Evolutionary conservation across 441 rosid genomes (phyloP).

Genomic region (Iberis amara): DNA sequence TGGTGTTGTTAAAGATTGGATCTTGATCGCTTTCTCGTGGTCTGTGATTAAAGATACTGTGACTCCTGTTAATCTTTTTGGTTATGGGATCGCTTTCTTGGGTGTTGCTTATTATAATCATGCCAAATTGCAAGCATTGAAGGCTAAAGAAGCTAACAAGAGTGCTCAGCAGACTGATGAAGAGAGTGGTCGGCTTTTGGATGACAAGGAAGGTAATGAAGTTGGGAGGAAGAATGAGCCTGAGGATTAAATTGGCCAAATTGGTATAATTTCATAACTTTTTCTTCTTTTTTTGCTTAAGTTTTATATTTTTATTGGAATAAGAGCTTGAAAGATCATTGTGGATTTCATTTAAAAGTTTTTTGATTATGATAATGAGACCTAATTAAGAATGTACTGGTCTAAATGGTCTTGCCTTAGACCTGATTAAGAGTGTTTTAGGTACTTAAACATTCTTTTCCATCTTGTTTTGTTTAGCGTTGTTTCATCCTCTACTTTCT

Average conservation of each 20-base stretch:
- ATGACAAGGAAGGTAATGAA: slow-evolving; percentile 56
- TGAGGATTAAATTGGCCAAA: slow-evolving; percentile 30
- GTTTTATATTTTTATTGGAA: background rate
- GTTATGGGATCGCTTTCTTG: slow-evolving; percentile 72
- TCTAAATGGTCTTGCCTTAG: too few relatives aligned
- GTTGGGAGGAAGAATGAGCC: slow-evolving; percentile 57
- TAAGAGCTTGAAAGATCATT: too few relatives aligned
- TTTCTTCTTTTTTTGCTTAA: background rate
- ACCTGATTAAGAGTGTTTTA: too few relatives aligned
- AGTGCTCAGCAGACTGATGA: slow-evolving; percentile 54
- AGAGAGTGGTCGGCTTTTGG: slow-evolving; percentile 71
- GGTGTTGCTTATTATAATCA: slow-evolving; percentile 84
- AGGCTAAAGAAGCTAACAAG: slow-evolving; percentile 81
- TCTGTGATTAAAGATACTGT: slow-evolving; percentile 91
- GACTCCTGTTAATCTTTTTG: slow-evolving; percentile 69
- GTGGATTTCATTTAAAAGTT: too few relatives aligned
- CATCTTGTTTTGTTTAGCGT: too few relatives aligned
- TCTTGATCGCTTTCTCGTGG: slow-evolving; percentile 90
- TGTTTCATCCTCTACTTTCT: too few relatives aligned
- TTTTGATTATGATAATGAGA: too few relatives aligned
- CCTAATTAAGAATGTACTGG: too few relatives aligned
- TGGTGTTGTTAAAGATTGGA: slow-evolving; percentile 92
- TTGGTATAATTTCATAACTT: too few relatives aligned
- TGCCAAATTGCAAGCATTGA: slow-evolving; percentile 69
- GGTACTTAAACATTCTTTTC: too few relatives aligned